Evolutionary conservation across 1,284 basidiomycete species (phyloP), one percentile per base, ranked within the genome.

Genomic region (Gymnopus androsaceus): DNA sequence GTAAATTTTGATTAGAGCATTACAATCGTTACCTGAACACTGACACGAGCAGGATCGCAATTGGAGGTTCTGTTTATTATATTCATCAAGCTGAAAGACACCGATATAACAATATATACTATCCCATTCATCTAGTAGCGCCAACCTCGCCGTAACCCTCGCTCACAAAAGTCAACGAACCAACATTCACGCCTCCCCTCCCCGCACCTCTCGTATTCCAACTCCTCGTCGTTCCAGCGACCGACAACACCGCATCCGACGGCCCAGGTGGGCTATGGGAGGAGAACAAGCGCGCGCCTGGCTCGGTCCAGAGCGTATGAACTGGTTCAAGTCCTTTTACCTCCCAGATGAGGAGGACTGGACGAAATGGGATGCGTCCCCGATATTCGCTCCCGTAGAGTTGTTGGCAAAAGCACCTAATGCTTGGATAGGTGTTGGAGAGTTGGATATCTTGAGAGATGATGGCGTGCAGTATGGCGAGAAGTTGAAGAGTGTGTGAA

Each of bases 241-340:
- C 77, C 1, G 85, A 90, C 66, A 88, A 88, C 68, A 86, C 86
- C 2, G 81, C 82, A 3, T 74, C 76, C 8, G 67, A 63, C 30
- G 45, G 47, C 4, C 54, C 57, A 6, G 54, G 57, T 3, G 57
- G 57, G 9, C 68, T 17, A 9, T 89, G 87, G 87, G 69, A 71
- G 12, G 78, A 81, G 59, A 85, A 87, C 63, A 71, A 74, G 23
- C 68, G 84, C 52, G 81, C 85, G 1, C 79, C 83, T 82, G 84
- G 74, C 76, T 91, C 27, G 72, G 74, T 3, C 83, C 82, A 0
- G 80, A 62, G 4, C 82, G 83, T 48, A 90, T 90, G 88, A 63
- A 82, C 38, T 91, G 89, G 88, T 90, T 87, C 76, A 74, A 80
- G 27, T 68, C 75, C 52, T 83, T 85, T 59, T 90, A 90, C 66